Evolutionary conservation across 2,329 filamentous ascomycete species (phyloP).

Genomic region (Pseudogymnoascus sp.): DNA sequence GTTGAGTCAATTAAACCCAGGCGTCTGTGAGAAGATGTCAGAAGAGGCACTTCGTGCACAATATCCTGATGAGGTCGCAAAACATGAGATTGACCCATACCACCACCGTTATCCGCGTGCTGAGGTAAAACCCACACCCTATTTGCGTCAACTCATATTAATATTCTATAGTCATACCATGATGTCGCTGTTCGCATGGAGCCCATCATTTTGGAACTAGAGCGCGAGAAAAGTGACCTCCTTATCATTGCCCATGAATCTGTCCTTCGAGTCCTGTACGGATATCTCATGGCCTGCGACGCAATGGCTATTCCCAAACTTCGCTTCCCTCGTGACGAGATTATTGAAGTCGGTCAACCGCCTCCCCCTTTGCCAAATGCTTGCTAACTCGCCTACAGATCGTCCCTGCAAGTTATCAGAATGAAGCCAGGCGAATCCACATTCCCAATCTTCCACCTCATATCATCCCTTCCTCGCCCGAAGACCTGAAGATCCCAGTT

Average conservation of each 20-base stretch:
- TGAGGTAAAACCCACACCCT: constrained; percentile 50
- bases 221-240: constrained; percentile 94
- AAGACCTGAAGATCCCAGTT: constrained; percentile 72
- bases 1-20: constrained; percentile 95
- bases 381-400: constrained; percentile 42
- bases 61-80: constrained; percentile 83
- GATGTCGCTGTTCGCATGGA: constrained; percentile 96
- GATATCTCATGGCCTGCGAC: constrained; percentile 97
- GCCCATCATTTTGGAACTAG: constrained; percentile 93
- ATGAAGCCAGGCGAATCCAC: constrained; percentile 82
- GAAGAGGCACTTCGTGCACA: constrained; percentile 70
- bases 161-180: constrained; percentile 69
- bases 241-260: constrained; percentile 97
- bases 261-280: constrained; percentile 92
- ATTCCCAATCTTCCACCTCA: constrained; percentile 58
- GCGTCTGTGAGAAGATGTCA: constrained; percentile 88
- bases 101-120: constrained; percentile 93
- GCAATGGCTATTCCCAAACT: constrained; percentile 88
- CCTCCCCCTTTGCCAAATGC: background rate
- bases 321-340: constrained; percentile 90
- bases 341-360: constrained; percentile 62
- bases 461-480: constrained; percentile 67
- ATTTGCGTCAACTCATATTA: constrained; percentile 12
- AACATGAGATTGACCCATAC: constrained; percentile 91
- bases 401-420: constrained; percentile 94